Conservation (phyloP, 2,329 filamentous ascomycete species). For the Scytalidium sp. region DNA sequence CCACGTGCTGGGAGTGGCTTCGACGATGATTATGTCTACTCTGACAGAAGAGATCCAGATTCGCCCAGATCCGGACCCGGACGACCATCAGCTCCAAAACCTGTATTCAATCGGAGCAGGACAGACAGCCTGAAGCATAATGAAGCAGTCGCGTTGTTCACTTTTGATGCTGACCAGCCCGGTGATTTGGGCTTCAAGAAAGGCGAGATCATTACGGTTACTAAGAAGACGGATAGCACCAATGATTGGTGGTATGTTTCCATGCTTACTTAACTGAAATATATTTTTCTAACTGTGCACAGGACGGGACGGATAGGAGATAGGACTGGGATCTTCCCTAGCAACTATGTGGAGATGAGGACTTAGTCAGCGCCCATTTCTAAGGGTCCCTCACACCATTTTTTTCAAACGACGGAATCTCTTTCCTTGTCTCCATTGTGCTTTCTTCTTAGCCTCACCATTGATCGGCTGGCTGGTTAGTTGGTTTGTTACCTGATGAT, state of each 20-base stretch:
- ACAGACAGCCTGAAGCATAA: slow-evolving; percentile 60
- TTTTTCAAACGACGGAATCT: background rate
- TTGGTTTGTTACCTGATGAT: no score
- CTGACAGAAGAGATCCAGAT: slow-evolving; percentile 39
- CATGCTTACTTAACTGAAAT: background rate
- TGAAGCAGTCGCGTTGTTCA: slow-evolving; percentile 87
- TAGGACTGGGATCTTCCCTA: slow-evolving; percentile 89
- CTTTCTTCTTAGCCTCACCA: no score
- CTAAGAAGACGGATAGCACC: slow-evolving; percentile 90
- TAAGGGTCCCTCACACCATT: background rate
- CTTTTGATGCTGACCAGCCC: slow-evolving; percentile 89
- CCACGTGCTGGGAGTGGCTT: slow-evolving; percentile 38
- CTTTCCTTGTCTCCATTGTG: background rate
- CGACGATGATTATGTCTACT: slow-evolving; percentile 51
- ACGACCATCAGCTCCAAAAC: slow-evolving; percentile 85
- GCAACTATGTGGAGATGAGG: slow-evolving; percentile 70
- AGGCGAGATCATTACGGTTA: slow-evolving; percentile 90
- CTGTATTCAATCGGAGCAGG: slow-evolving; percentile 64
- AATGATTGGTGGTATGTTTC: slow-evolving; percentile 85
- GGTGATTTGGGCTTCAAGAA: slow-evolving; percentile 96
- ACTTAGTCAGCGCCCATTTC: slow-evolving; percentile 31
- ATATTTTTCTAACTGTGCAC: slow-evolving; percentile 12
- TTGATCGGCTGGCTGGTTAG: no score
- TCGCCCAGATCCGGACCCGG: slow-evolving; percentile 54
- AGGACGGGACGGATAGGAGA: slow-evolving; percentile 87